A percentile compares a stretch with the other conserved stretches of the same genome.
Evolutionary conservation across 352 stramenopile genomes (phyloP).

Genomic region (Pythium brachiatum): DNA sequence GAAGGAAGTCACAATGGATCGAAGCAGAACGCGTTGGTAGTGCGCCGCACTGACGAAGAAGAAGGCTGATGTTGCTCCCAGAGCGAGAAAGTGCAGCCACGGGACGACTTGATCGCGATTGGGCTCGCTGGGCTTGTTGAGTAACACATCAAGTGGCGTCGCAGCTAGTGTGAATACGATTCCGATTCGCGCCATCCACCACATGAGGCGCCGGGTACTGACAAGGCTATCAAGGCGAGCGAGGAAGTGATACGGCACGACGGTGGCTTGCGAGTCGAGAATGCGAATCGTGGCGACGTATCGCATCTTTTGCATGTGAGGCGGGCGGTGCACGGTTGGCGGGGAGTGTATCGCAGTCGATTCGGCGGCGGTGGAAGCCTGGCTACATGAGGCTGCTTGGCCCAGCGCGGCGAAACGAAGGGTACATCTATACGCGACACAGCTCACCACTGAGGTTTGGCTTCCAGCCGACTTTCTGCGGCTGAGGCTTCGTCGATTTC

Average conservation of each 20-base stretch:
- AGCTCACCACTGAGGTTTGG: constrained; percentile 1
- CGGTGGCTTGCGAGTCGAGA: not conserved
- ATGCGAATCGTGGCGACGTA: not conserved
- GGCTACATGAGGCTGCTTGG: too few relatives aligned
- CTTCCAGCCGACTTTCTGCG: not conserved
- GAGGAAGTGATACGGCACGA: not conserved
- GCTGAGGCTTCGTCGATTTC: not conserved
- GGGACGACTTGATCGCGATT: not conserved
- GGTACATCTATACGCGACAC: not conserved
- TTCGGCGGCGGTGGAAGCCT: too few relatives aligned
- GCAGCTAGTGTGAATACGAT: constrained; percentile 3
- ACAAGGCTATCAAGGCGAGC: not conserved
- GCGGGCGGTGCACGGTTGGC: not conserved
- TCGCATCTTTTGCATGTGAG: not conserved
- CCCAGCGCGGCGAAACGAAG: not conserved
- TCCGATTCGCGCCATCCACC: not conserved
- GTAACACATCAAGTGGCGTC: not conserved
- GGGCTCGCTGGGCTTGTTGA: not conserved
- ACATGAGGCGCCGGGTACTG: not conserved
- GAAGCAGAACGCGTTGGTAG: constrained; percentile 3
- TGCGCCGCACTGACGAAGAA: not conserved
- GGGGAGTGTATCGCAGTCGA: too few relatives aligned
- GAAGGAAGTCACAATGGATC: constrained; percentile 16
- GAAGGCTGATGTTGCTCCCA: not conserved
- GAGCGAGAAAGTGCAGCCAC: not conserved